Base-by-base conservation (phyloP, 805 yeast genomes). In the Wickerhamomyces strasburgensis region DNA sequence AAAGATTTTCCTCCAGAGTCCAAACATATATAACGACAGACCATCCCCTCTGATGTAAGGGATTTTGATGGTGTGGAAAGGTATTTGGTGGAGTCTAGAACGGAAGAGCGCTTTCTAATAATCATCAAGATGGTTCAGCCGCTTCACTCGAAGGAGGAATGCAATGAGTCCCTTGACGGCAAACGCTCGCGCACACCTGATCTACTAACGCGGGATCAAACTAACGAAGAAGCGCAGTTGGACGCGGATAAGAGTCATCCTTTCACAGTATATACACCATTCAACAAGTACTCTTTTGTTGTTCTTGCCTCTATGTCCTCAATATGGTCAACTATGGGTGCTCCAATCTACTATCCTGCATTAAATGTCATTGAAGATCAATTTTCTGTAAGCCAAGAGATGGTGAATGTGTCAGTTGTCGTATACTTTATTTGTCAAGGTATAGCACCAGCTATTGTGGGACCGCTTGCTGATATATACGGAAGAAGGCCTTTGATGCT, bases 271-370 rank as follows among this genome's bases (percentile, higher is more conserved):
- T 62, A 75, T 26, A 59, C 64, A 0, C 39, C 49, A 4, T 40
- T 39, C 3, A 81, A 77, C 31, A 67, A 68, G 44, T 38, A 52
- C 14, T 25, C 65, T 5, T 46, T 79, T 24, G 70, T 66, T 2
- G 43, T 47, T 6, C 59, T 62, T 21, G 68, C 67, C 40, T 73
- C 70, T 2, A 44, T 63, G 4, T 60, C 73, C 2, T 84, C 85
- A 0, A 59, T 78, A 29, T 79, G 82, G 65, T 84, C 94, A 3
- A 66, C 93, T 0, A 64, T 84, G 3, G 77, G 89, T 0, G 73
- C 81, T 46, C 84, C 94, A 0, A 84, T 86, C 10, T 87, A 84
- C 54, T 81, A 84, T 59, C 95, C 95, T 0, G 87, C 87, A 0
- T 60, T 87, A 14, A 73, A 79, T 0, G 64, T 69, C 5, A 61